Base-by-base conservation (phyloP, 2,329 filamentous ascomycete species). In the Colletotrichum sp. region DNA sequence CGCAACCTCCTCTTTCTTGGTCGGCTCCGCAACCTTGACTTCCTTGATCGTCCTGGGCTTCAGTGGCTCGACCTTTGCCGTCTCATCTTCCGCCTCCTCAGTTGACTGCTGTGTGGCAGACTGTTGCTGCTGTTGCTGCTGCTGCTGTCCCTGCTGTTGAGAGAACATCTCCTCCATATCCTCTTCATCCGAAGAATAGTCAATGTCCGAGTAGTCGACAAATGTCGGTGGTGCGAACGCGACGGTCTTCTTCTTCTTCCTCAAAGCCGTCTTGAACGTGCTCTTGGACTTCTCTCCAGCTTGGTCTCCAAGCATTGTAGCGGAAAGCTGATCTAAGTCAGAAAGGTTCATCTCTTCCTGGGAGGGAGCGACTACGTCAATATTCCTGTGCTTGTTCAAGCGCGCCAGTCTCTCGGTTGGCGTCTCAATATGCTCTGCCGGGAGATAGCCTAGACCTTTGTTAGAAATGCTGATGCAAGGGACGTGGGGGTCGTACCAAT, bases 371-470 rank as follows among this genome's bases (percentile, higher is more conserved):
- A 83, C 95, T 91, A 98, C 96, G 87, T 99, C 97, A 80, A 98
- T 96, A 82, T 99, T 99, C 82, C 97, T 92, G 86, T 99, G 97
- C 86, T 99, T 99, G 85, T 99, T 99, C 78, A 98, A 86, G 78
- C 97, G 93, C 61, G 97, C 97, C 77, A 99, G 86, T 82, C 97
- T 91, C 88, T 99, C 97, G 19, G 96, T 98, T 4, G 97, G 97
- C 11, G 97, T 99, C 84, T 99, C 97, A 79, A 99, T 99, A 83
- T 99, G 97, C 84, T 99, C 97, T 65, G 97, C 97, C 66, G 97
- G 97, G 71, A 99, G 88, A 82, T 99, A 99, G 59, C 96, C 96
- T 98, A 77, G 30, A 67, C 27, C 68, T 78, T 80, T 76, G 82
- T 84, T 63, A 82, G 78, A 28, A 30, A 6, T 16, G 25, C 52